Evolutionary conservation across 2,329 filamentous ascomycete species (phyloP), one percentile per base, ranked within the genome.

Genomic region (Aspergillus texensis): DNA sequence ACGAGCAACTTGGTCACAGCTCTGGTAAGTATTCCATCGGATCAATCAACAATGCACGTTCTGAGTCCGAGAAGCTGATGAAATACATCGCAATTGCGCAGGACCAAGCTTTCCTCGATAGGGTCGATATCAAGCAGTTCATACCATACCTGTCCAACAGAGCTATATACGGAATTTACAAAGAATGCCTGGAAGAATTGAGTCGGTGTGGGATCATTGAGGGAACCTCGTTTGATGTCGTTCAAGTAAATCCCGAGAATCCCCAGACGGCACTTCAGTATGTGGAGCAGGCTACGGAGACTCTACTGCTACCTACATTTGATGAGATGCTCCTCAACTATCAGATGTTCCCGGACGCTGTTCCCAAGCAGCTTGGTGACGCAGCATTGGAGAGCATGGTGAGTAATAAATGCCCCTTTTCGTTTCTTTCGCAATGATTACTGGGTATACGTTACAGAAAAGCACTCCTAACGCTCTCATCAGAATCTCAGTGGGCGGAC

Each of bases 61-160:
- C 26, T 39, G 28, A 28, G 14, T 32, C 28, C 34, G 41, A 32
- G 21, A 48, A 39, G 56, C 36, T 41, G 21, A 30, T 16, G 21
- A 24, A 24, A 19, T 16, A 50, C 24, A 57, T 19, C 36, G 3
- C 53, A 48, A 28, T 43, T 39, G 30, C 32, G 24, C 48, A 75
- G 71, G 81, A 85, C 62, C 66, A 74, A 6, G 83, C 83, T 0
- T 84, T 85, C 65, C 71, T 84, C 14, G 82, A 84, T 61, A 77
- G 83, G 2, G 78, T 83, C 26, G 81, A 83, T 64, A 77, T 84
- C 62, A 80, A 82, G 62, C 78, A 84, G 62, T 71, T 74, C 54
- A 74, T 85, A 21, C 78, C 78, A 5, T 71, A 71, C 6, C 78
- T 83, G 9, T 77, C 74, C 5, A 64, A 71, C 2, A 71, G 72